Base-by-base conservation (phyloP, 768 basidiomycete genomes). In the Lentinula edodes region DNA sequence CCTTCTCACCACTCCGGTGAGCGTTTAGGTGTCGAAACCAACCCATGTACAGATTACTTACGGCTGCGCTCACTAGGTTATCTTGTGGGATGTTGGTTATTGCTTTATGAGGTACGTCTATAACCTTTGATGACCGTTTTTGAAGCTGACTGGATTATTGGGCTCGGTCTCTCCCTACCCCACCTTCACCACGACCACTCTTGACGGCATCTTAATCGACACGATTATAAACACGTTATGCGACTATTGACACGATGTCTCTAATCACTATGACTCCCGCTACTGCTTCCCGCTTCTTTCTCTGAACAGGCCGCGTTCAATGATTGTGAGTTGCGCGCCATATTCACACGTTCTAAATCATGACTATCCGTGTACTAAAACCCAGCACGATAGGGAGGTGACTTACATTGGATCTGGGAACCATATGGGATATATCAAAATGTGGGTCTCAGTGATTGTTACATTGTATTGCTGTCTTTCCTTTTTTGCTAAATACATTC, bases 401-500 rank as follows among this genome's bases (percentile, higher is more conserved):
- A 95, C 72, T 78, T 95, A 50, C 90, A 94, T 66, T 95, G 93
- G 93, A 82, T 95, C 46, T 96, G 93, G 94, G 77, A 81, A 62
- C 92, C 92, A 2, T 95, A 95, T 68, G 81, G 78, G 34, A 63
- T 90, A 35, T 93, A 93, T 74, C 88, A 92, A 68, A 76, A 87
- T 15, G 75, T 92, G 54, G 42, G 75, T 48, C 51, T 75, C 80
- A 51, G 8, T 20, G 10, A 32, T 50, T 8, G 6, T 34, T 7
- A 32, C 48, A 6, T 51, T 28, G 9, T 39, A 39, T 13, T 39
- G 9, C 13, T 13, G 38, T 39, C 5, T 39, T 39, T 3, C 1
- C 38, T 39, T 39, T 39, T 23, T 23, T 23, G 23, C 23, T 23
- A 23, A 23, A 23, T 23, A 1, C 23, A 1, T 23, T 23, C 23